These are phyloP conservation scores for Cyclocybe aegerita DNA, from an alignment of 768 basidiomycete genomes.

Conservation along the genomic window DNA sequence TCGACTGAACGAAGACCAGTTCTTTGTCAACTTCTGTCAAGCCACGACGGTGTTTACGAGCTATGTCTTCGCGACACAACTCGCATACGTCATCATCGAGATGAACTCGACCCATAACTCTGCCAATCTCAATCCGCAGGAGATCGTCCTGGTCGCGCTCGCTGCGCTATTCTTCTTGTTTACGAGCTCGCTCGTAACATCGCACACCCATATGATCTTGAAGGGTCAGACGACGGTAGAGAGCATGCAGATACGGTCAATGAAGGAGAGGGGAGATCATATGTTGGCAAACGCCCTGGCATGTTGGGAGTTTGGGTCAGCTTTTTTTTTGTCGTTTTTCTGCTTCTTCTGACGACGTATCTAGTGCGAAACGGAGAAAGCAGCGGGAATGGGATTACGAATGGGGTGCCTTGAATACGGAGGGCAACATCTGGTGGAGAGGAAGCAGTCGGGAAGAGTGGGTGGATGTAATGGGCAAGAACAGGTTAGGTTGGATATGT, in stretches of 20 bases:
- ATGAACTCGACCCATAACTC: conserved; percentile 11
- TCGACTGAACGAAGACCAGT: conserved; percentile 38
- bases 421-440: conserved; percentile 88
- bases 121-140: conserved; percentile 56
- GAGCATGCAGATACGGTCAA: conserved; percentile 52
- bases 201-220: conserved; percentile 63
- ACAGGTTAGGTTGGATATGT: conserved; percentile 76
- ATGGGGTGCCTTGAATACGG: conserved; percentile 74
- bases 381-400: conserved; percentile 66
- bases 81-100: conserved; percentile 48
- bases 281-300: conserved; percentile 49
- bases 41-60: conserved; percentile 59
- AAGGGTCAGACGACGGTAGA: conserved; percentile 80
- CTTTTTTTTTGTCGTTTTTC: conserved; percentile 6
- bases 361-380: conserved; percentile 50
- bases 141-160: conserved; percentile 74
- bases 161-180: conserved; percentile 74
- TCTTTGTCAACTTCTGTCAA: conserved; percentile 80
- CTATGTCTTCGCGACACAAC: conserved; percentile 63
- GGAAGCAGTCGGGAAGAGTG: conserved; percentile 65
- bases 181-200: conserved; percentile 49
- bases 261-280: conserved; percentile 63
- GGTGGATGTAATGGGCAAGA: conserved; percentile 80
- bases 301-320: conserved; percentile 58
- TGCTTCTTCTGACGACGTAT: background rate